Evolutionary conservation across 208 protist species (phyloP).

Genomic region (Leishmania braziliensis): DNA sequence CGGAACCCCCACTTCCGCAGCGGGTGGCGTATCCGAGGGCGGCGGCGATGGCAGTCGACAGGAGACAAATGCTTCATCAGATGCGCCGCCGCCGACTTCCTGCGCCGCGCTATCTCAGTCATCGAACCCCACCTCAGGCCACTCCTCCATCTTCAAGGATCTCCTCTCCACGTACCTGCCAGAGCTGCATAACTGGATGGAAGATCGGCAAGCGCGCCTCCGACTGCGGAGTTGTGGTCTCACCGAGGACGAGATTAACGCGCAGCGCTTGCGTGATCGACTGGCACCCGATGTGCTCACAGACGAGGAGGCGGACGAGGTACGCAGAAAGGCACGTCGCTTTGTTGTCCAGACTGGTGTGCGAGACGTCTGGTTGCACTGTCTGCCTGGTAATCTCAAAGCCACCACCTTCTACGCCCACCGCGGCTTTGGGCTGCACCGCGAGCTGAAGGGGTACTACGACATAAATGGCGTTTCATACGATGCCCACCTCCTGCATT

Average conservation of each 20-base stretch:
- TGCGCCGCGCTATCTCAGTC: neutral
- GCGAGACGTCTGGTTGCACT: constrained; percentile 80
- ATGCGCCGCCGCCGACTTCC: neutral
- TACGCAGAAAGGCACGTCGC: constrained; percentile 14
- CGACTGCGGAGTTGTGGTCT: constrained; percentile 24
- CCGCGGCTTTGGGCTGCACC: constrained; percentile 51
- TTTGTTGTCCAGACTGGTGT: constrained; percentile 53
- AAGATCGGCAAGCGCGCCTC: constrained; percentile 25
- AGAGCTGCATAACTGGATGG: constrained; percentile 23
- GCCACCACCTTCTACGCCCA: constrained; percentile 58
- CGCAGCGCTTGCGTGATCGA: constrained; percentile 20
- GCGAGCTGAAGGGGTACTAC: constrained; percentile 55
- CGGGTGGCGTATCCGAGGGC: neutral
- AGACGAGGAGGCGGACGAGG: constrained; percentile 34
- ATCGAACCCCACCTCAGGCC: neutral
- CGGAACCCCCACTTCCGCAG: neutral
- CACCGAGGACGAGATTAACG: constrained; percentile 22
- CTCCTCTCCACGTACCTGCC: constrained; percentile 20
- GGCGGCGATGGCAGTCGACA: neutral
- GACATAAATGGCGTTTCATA: constrained; percentile 34
- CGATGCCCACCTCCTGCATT: constrained; percentile 38
- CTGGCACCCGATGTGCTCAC: constrained; percentile 20
- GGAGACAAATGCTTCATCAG: neutral
- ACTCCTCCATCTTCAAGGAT: constrained; percentile 3
- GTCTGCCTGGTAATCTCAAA: constrained; percentile 44